These are phyloP conservation scores for Ilyonectria robusta DNA, from an alignment of 2,329 filamentous ascomycete genomes.

Conservation along the genomic window DNA sequence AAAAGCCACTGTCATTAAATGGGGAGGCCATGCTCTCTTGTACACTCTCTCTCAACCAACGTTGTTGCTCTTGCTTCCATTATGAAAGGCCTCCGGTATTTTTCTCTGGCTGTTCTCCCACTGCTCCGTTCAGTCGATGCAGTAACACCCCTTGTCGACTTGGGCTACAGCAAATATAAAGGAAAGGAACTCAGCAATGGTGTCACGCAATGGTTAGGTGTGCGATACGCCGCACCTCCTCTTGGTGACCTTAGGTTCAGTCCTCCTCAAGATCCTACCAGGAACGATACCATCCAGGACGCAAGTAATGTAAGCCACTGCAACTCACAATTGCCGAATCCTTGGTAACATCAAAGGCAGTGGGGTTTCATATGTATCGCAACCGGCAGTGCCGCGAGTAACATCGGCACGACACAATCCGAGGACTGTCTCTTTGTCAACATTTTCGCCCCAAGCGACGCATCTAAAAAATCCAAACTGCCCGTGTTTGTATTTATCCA, in stretches of 20 bases:
- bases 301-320: conserved; percentile 65
- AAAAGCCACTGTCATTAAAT: background rate
- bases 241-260: conserved; percentile 76
- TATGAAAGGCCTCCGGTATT: conserved; percentile 9
- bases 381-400: conserved; percentile 42
- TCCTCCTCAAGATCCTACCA: conserved; percentile 74
- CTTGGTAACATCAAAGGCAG: conserved; percentile 30
- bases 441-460: conserved; percentile 71
- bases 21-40: too few species aligned
- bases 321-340: background rate
- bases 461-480: conserved; percentile 64
- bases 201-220: conserved; percentile 79
- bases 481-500: conserved; percentile 75
- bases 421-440: conserved; percentile 82
- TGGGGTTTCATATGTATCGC: conserved; percentile 49
- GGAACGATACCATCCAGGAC: conserved; percentile 60
- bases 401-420: conserved; percentile 49
- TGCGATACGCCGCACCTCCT: conserved; percentile 81
- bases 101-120: conserved; percentile 21
- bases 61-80: background rate
- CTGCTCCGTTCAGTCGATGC: conserved; percentile 28
- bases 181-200: conserved; percentile 70
- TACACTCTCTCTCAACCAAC: too few species aligned
- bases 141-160: conserved; percentile 61
- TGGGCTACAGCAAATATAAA: conserved; percentile 77